A percentile compares a stretch with the other conserved stretches of the same genome.
Conservation (phyloP, 225 moss, liverwort and hornwort species). For the Takakia lepidozioides region DNA sequence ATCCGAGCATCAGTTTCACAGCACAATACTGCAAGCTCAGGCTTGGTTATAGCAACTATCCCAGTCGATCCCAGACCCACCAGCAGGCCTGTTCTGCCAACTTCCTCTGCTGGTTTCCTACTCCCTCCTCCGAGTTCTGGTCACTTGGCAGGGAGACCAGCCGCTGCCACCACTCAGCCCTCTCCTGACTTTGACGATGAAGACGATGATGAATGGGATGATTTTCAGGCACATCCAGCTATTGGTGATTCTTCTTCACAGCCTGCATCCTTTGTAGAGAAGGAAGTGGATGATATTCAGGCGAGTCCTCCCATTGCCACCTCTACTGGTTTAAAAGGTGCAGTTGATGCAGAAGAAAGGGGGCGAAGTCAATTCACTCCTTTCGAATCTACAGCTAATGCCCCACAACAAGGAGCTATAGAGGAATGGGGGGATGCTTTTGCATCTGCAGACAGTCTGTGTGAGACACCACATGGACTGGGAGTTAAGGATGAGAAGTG, state of each 20-base stretch:
- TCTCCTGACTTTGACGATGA: slow-evolving; percentile 54
- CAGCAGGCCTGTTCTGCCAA: slow-evolving; percentile 34
- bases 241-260: slow-evolving; percentile 10
- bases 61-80: slow-evolving; percentile 25
- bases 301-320: slow-evolving; percentile 26
- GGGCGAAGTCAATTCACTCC: slow-evolving; percentile 8
- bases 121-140: slow-evolving; percentile 57
- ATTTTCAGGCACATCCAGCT: slow-evolving; percentile 77
- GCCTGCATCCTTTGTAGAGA: slow-evolving; percentile 17
- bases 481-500: slow-evolving; percentile 14
- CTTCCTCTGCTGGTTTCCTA: slow-evolving; percentile 41
- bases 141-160: slow-evolving; percentile 38
- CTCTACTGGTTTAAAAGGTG: slow-evolving; percentile 19
- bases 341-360: slow-evolving; percentile 19
- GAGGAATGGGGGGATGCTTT: slow-evolving; percentile 7
- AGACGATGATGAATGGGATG: slow-evolving; percentile 70
- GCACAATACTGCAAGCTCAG: slow-evolving; percentile 32
- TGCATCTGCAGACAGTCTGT: slow-evolving; percentile 16
- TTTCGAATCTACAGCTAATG: slow-evolving; percentile 9
- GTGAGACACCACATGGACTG: slow-evolving; percentile 12
- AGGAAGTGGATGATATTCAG: slow-evolving; percentile 15
- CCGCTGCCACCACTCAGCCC: slow-evolving; percentile 28
- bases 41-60: slow-evolving; percentile 22
- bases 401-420: slow-evolving; percentile 12
- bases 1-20: slow-evolving; percentile 92